Evolutionary conservation across 345 rosid genomes (phyloP).

Genomic region (Draba incana): DNA sequence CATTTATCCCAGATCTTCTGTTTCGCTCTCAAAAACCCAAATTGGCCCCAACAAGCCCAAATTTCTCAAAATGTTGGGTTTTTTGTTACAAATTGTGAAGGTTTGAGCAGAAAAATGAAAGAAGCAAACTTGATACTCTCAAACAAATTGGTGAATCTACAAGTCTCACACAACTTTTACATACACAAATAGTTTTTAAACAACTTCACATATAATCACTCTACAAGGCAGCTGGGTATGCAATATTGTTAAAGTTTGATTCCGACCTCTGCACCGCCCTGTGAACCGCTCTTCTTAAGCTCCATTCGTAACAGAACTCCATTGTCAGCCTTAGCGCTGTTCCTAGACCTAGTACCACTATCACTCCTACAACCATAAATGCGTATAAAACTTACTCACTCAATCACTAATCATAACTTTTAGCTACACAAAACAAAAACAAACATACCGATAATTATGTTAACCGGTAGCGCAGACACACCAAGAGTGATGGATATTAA

Average conservation of each 20-base stretch:
- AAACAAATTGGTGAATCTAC: conserved; percentile 9
- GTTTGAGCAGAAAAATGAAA: not conserved
- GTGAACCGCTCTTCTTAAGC: conserved; percentile 67
- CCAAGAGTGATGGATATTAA: conserved; percentile 85
- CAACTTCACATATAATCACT: conserved; percentile 21
- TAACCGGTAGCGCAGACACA: conserved; percentile 82
- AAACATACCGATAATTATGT: conserved; percentile 79
- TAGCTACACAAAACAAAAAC: not conserved
- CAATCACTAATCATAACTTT: not conserved
- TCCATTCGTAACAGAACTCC: conserved; percentile 90
- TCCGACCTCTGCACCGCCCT: conserved; percentile 77
- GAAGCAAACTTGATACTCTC: not conserved
- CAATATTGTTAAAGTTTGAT: conserved; percentile 48
- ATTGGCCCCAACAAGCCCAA: not conserved
- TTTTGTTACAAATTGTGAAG: not conserved
- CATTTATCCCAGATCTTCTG: not conserved
- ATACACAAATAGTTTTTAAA: not conserved
- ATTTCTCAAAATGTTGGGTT: not conserved
- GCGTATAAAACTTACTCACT: conserved; percentile 9
- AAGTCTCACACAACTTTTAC: conserved; percentile 25
- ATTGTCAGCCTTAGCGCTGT: conserved; percentile 77
- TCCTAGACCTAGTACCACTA: conserved; percentile 92
- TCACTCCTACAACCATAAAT: conserved; percentile 58
- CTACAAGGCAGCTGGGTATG: conserved; percentile 70
- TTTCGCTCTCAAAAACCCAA: not conserved